These are phyloP conservation scores for Starmerella etchellsii DNA, from an alignment of 805 yeast species.

Conservation along the genomic window DNA sequence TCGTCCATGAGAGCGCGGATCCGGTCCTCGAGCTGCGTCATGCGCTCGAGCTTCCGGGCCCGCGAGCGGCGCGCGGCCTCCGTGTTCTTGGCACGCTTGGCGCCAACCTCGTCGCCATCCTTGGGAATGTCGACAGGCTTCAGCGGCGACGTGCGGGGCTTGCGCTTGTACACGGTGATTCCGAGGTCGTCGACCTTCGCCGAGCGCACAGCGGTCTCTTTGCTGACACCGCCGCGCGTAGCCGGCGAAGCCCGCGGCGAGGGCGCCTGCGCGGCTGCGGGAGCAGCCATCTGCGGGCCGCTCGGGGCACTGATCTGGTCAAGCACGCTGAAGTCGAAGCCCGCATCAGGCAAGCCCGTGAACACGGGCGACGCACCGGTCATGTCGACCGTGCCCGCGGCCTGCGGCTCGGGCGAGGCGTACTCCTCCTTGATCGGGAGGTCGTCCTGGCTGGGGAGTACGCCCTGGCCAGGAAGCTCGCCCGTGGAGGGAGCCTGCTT, in stretches of 20 bases:
- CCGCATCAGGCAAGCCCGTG: background rate
- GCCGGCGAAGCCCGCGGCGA: background rate
- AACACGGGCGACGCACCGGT: too few relatives aligned
- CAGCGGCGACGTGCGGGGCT: conserved; percentile 60
- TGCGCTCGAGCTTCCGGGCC: conserved; percentile 86
- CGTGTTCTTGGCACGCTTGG: conserved; percentile 93
- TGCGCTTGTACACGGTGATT: conserved; percentile 61
- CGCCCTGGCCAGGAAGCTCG: background rate
- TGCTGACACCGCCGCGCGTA: conserved; percentile 6
- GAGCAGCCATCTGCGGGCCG: background rate
- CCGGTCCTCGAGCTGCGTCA: conserved; percentile 70
- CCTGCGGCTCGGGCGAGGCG: background rate
- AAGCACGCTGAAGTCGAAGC: conserved; percentile 6
- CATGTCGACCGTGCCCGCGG: background rate
- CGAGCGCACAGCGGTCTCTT: background rate
- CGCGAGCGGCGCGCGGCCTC: conserved; percentile 89
- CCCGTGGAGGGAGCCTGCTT: background rate
- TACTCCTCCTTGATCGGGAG: background rate
- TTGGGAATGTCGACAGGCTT: conserved; percentile 50
- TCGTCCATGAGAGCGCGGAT: conserved; percentile 53
- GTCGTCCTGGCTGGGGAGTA: background rate
- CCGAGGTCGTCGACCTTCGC: conserved; percentile 50
- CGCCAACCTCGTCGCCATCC: conserved; percentile 20
- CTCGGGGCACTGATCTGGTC: conserved; percentile 1
- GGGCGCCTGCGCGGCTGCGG: background rate